Conservation (phyloP, 2,329 filamentous ascomycete species). For the Reticulascus tulasneorum region DNA sequence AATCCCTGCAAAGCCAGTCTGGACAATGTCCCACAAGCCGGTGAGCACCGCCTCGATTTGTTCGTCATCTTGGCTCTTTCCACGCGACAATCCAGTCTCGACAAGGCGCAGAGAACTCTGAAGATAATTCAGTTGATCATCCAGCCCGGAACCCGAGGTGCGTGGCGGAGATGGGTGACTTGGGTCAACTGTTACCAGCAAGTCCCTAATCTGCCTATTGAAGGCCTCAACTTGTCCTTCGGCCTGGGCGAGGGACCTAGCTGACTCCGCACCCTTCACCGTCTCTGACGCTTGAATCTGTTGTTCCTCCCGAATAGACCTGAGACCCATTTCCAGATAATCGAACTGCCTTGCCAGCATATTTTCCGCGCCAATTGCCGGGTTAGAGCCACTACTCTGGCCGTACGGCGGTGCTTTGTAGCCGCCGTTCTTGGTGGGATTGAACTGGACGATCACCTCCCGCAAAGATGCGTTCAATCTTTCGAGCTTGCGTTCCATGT, state of each 20-base stretch:
- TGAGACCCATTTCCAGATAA: constrained; percentile 66
- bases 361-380: constrained; percentile 21
- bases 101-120: constrained; percentile 54
- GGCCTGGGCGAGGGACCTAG: constrained; percentile 30
- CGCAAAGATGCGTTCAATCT: constrained; percentile 63
- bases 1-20: constrained; percentile 51
- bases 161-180: constrained; percentile 56
- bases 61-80: constrained; percentile 37
- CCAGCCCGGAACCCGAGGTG: constrained; percentile 51
- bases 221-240: constrained; percentile 56
- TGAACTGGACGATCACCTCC: constrained; percentile 61
- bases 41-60: constrained; percentile 54
- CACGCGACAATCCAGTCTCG: constrained; percentile 36
- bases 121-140: constrained; percentile 66
- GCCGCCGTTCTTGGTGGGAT: constrained; percentile 49
- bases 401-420: constrained; percentile 40
- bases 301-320: constrained; percentile 56
- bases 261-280: constrained; percentile 19
- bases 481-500: constrained; percentile 64
- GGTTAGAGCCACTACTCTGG: constrained; percentile 11
- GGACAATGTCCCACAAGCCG: constrained; percentile 55
- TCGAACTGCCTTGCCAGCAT: constrained; percentile 57
- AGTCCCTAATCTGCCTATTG: constrained; percentile 60
- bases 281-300: constrained; percentile 23
- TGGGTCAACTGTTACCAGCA: constrained; percentile 46